These are phyloP conservation scores for Quaeritorhiza haematococci DNA, from an alignment of 371 early-diverging fungal genomes.

Conservation along the genomic window DNA sequence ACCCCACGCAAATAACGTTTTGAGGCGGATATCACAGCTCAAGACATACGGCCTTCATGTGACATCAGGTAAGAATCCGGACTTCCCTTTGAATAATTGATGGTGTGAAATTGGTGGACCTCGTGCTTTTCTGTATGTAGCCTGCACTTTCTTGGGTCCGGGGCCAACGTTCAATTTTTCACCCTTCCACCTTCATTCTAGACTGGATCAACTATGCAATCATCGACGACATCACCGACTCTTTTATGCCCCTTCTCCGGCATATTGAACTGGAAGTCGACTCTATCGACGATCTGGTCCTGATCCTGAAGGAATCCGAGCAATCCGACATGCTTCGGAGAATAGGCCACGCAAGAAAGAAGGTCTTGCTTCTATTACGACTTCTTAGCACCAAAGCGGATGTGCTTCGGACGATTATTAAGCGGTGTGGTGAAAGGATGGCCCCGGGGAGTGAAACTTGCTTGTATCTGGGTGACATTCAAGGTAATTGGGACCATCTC, in stretches of 20 bases:
- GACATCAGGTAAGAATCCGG: constrained; percentile 27
- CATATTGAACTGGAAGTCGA: constrained; percentile 86
- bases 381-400: constrained; percentile 75
- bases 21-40: constrained; percentile 68
- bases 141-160: background rate
- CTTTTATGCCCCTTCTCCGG: constrained; percentile 71
- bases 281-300: constrained; percentile 82
- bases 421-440: constrained; percentile 57
- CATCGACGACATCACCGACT: constrained; percentile 80
- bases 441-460: constrained; percentile 55
- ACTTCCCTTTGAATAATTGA: constrained; percentile 28
- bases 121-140: constrained; percentile 24
- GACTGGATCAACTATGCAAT: constrained; percentile 89
- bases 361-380: constrained; percentile 68
- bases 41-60: constrained; percentile 54
- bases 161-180: background rate
- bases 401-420: constrained; percentile 72
- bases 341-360: constrained; percentile 77
- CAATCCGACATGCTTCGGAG: constrained; percentile 77
- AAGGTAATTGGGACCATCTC: constrained; percentile 49
- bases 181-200: constrained; percentile 20
- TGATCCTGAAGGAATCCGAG: constrained; percentile 82
- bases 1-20: constrained; percentile 69
- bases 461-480: constrained; percentile 88
- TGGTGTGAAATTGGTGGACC: constrained; percentile 27